Evolutionary conservation across 768 basidiomycete genomes (phyloP), one percentile per base, ranked within the genome.

Genomic region (Fomitopsis pulvina): DNA sequence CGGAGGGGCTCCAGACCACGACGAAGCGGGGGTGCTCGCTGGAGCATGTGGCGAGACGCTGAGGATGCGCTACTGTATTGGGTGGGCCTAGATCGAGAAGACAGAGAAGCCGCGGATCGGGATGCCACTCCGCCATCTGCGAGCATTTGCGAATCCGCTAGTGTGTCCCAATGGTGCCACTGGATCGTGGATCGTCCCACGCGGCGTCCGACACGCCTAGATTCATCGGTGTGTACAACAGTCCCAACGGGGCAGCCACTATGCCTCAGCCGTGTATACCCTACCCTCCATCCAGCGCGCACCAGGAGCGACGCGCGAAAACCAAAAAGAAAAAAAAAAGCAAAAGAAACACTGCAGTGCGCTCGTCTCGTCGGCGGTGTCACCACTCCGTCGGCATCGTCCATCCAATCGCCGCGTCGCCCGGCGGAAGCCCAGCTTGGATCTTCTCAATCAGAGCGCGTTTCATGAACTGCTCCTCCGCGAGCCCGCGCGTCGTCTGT

Each of bases 401-500:
- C 57, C 57, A 57, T 26, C 42, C 47, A 18, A 52, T 16, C 4
- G 44, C 51, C 24, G 55, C 46, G 41, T 52, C 58, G 41, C 74
- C 73, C 69, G 77, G 71, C 41, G 82, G 75, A 27, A 86, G 65
- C 24, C 78, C 78, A 45, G 64, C 62, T 58, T 79, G 77, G 60
- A 98, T 96, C 76, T 92, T 92, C 67, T 96, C 91, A 41, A 92
- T 85, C 57, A 96, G 75, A 39, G 92, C 94, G 55, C 93, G 82
- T 71, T 95, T 94, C 85, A 91, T 88, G 65, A 96, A 98, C 66
- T 97, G 95, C 65, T 97, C 94, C 68, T 94, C 85, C 25, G 92
- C 92, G 46, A 97, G 76, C 45, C 85, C 77, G 52, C 95, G 85
- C 14, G 86, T 88, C 41, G 83, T 81, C 88, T 92, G 64, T 47